Evolutionary conservation across 1,284 basidiomycete genomes (phyloP).

Genomic region (Puccinia horiana): DNA sequence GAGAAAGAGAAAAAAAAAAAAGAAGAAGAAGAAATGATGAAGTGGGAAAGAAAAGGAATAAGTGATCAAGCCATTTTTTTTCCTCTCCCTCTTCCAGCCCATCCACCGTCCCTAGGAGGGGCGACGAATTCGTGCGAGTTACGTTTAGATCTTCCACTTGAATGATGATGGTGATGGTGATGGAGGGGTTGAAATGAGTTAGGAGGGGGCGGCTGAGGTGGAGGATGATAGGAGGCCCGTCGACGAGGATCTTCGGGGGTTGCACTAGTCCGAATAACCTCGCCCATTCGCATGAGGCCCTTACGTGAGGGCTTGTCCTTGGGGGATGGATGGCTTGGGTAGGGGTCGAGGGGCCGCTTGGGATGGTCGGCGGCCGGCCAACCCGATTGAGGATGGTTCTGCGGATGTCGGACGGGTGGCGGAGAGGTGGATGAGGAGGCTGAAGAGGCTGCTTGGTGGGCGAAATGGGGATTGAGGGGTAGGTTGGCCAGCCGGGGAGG

Average conservation of each 20-base stretch:
- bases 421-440: not conserved
- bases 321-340: not conserved
- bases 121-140: slow-evolving; percentile 39
- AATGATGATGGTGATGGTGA: not conserved
- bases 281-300: slow-evolving; percentile 34
- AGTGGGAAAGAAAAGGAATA: not conserved
- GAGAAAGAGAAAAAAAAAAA: not conserved
- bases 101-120: slow-evolving; percentile 32
- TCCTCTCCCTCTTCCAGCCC: slow-evolving; percentile 45
- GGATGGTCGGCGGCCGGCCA: not conserved
- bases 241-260: not conserved
- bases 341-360: not conserved
- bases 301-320: not conserved
- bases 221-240: not conserved
- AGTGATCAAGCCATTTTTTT: slow-evolving; percentile 5
- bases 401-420: not conserved
- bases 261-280: not conserved
- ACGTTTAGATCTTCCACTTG: slow-evolving; percentile 19
- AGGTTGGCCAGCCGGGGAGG: not conserved
- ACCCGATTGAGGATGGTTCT: not conserved
- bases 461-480: not conserved
- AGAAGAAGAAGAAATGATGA: not conserved
- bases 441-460: not conserved
- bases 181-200: not conserved
- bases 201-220: not conserved